phyloP scores from a whole-genome alignment of 164 flowering plant species.

The Tetracentron sinense region DNA sequence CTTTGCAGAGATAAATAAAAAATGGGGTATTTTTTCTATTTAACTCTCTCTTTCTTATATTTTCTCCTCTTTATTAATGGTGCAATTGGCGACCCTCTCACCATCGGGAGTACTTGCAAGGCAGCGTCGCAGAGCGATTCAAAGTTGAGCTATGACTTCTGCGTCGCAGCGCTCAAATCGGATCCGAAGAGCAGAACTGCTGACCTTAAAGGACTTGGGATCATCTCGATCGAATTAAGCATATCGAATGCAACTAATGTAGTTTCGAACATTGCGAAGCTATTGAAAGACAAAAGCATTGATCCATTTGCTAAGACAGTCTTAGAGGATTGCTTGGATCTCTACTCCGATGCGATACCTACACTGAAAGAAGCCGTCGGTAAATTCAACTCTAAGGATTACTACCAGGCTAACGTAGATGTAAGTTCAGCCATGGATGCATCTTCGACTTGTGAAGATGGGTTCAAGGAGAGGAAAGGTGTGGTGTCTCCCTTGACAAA shows the following conservation, averaged over 20 bases:
- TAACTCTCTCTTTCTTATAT: slow-evolving; percentile 5
- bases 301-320: slow-evolving; percentile 21
- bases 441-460: slow-evolving; percentile 55
- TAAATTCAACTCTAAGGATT: slow-evolving; percentile 24
- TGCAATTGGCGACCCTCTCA: slow-evolving; percentile 1
- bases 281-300: slow-evolving; percentile 21
- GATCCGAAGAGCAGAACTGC: slow-evolving; percentile 40
- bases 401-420: slow-evolving; percentile 33
- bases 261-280: slow-evolving; percentile 18
- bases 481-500: slow-evolving; percentile 45
- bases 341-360: slow-evolving; percentile 42
- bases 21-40: slow-evolving; percentile 9
- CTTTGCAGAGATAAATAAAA: neutral
- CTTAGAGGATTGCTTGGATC: slow-evolving; percentile 42
- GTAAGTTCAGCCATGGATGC: slow-evolving; percentile 43
- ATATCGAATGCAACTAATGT: slow-evolving; percentile 38
- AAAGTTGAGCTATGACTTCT: slow-evolving; percentile 40
- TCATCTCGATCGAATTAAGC: slow-evolving; percentile 35
- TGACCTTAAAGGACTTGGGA: slow-evolving; percentile 33
- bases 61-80: slow-evolving; percentile 1
- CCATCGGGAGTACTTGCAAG: slow-evolving; percentile 41
- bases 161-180: slow-evolving; percentile 36
- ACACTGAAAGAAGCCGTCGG: slow-evolving; percentile 24
- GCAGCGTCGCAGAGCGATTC: slow-evolving; percentile 30
- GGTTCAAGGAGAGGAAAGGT: slow-evolving; percentile 41